phyloP scores from a whole-genome alignment of 441 rosid genomes.

The Biscutella auriculata region DNA sequence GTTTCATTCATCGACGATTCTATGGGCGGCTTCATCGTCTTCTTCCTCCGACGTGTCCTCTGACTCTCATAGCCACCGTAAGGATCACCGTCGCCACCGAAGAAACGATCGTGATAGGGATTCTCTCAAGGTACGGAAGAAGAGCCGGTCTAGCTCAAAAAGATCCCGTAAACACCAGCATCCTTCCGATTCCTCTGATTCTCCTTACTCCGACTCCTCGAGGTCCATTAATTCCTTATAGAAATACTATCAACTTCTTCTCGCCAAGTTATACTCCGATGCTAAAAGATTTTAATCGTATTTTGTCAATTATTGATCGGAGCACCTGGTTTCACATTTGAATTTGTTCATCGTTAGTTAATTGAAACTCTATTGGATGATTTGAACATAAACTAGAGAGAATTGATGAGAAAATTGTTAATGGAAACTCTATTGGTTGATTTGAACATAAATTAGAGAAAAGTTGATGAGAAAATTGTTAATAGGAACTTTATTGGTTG shows the following conservation, averaged over 20 bases:
- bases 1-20: too few species aligned
- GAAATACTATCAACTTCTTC: neutral
- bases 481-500: too few species aligned
- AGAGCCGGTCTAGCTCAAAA: constrained; percentile 38
- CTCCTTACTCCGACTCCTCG: constrained; percentile 39
- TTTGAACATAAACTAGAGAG: too few species aligned
- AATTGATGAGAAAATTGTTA: neutral
- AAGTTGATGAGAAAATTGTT: too few species aligned
- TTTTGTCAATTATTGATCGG: neutral
- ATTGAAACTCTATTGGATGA: neutral
- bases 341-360: neutral
- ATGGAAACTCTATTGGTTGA: neutral
- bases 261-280: neutral
- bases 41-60: constrained; percentile 36
- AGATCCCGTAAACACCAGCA: constrained; percentile 45
- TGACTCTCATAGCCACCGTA: constrained; percentile 36
- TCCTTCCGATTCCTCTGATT: constrained; percentile 32
- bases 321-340: neutral
- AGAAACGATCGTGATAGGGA: constrained; percentile 33
- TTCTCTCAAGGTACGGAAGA: constrained; percentile 57
- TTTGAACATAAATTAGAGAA: neutral
- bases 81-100: constrained; percentile 23
- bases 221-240: constrained; percentile 23
- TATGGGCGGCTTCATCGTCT: constrained; percentile 72
- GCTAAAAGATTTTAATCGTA: neutral